Percentiles rank a stretch among this genome's conserved stretches.
Conservation (phyloP, 2,329 filamentous ascomycete genomes). For the Aspergillus sp. region DNA sequence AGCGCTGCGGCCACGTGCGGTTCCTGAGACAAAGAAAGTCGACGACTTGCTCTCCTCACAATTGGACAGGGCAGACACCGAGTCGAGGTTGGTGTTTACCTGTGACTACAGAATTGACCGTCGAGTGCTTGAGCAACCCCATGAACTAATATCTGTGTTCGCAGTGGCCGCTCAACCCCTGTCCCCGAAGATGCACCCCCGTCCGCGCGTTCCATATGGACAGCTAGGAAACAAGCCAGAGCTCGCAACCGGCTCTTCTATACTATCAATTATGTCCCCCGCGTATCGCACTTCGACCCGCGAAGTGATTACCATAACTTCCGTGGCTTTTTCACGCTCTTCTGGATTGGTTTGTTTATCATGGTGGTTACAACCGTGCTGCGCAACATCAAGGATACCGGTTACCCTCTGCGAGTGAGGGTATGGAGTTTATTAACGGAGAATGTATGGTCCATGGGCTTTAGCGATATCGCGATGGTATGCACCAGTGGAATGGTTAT, state of each 20-base stretch:
- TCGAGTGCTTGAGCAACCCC: neutral
- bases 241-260: constrained; percentile 85
- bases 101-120: neutral
- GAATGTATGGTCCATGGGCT: constrained; percentile 81
- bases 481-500: constrained; percentile 69
- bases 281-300: constrained; percentile 94
- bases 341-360: constrained; percentile 95
- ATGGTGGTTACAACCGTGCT: constrained; percentile 96
- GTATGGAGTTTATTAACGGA: constrained; percentile 88
- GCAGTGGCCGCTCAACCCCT: constrained; percentile 78
- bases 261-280: constrained; percentile 83
- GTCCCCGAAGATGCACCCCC: constrained; percentile 88
- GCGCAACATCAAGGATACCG: constrained; percentile 91
- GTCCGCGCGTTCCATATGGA: constrained; percentile 81
- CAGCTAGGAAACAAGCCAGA: constrained; percentile 78
- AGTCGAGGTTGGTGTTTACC: constrained; percentile 36
- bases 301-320: constrained; percentile 91
- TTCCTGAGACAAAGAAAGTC: constrained; percentile 28
- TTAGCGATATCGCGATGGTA: constrained; percentile 86
- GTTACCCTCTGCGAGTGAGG: constrained; percentile 76
- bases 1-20: constrained; percentile 34
- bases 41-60: constrained; percentile 26
- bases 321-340: constrained; percentile 94
- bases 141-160: neutral
- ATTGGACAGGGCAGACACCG: constrained; percentile 29